These are phyloP conservation scores for Cystofilobasidium ferigula DNA, from an alignment of 768 basidiomycete genomes.

Conservation along the genomic window DNA sequence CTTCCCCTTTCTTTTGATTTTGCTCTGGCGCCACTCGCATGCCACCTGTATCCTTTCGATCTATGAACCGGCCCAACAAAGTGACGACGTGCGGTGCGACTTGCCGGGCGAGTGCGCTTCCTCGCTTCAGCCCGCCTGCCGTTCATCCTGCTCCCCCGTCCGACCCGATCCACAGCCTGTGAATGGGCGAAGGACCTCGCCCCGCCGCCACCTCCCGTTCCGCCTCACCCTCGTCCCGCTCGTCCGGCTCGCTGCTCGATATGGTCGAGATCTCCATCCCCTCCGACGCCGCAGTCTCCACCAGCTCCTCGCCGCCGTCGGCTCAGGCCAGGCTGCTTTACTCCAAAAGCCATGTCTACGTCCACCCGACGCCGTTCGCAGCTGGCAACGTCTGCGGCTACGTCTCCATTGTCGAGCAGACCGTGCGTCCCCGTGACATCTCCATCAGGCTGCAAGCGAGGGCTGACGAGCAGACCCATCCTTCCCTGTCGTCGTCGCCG, in stretches of 20 bases:
- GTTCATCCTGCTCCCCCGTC: too few relatives aligned
- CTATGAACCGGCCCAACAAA: too few relatives aligned
- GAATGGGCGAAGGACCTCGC: neutral
- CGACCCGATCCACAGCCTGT: neutral
- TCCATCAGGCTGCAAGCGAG: neutral
- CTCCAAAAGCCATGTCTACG: slow-evolving; percentile 86
- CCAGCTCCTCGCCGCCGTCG: neutral
- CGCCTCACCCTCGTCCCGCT: neutral
- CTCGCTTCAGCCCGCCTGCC: neutral
- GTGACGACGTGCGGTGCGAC: too few relatives aligned
- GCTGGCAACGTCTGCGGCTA: slow-evolving; percentile 93
- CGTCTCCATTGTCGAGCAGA: slow-evolving; percentile 69
- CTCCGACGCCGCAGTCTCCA: neutral
- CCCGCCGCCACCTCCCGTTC: neutral
- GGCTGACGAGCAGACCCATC: neutral
- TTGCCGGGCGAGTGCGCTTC: too few relatives aligned
- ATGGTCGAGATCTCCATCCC: slow-evolving; percentile 5
- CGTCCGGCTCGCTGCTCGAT: slow-evolving; percentile 1
- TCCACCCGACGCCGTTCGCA: slow-evolving; percentile 83
- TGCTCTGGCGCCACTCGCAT: too few relatives aligned
- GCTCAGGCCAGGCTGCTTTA: slow-evolving; percentile 50
- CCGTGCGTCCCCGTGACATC: slow-evolving; percentile 3
- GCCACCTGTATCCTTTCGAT: too few relatives aligned
- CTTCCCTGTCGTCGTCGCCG: neutral
- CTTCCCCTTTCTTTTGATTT: too few relatives aligned